Conservation (phyloP, 257 asterid species). For the Fraxinus excelsior region DNA sequence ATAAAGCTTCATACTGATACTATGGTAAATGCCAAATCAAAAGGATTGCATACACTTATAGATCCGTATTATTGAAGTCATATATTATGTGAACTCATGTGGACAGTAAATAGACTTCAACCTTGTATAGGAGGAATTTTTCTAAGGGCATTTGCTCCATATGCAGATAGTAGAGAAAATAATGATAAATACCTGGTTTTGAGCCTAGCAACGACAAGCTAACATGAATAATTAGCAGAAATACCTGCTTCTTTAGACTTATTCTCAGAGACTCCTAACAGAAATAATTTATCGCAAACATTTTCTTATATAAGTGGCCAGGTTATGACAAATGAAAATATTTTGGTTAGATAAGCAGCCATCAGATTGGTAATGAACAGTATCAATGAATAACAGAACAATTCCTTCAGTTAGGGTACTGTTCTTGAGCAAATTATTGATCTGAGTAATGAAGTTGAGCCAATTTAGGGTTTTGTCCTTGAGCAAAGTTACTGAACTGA, state of each 20-base stretch:
- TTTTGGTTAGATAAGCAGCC: too few relatives aligned
- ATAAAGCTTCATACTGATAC: background rate
- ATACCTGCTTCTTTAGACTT: slow-evolving; percentile 2
- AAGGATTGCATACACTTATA: background rate
- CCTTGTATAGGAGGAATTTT: background rate
- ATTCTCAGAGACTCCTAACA: slow-evolving; percentile 6
- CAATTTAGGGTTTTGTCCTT: too few relatives aligned
- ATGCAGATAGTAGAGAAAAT: background rate
- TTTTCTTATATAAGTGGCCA: background rate
- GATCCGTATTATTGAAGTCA: too few relatives aligned
- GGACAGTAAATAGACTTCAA: background rate
- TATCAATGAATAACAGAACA: too few relatives aligned
- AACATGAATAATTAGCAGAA: slow-evolving; percentile 17
- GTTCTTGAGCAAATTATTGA: background rate
- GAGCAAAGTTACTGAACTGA: background rate
- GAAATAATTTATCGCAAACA: background rate
- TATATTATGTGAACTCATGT: background rate
- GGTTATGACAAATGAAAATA: too few relatives aligned
- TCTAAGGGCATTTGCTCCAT: background rate
- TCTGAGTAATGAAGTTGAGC: too few relatives aligned
- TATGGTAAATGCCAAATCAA: too few relatives aligned
- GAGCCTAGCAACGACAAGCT: slow-evolving; percentile 8
- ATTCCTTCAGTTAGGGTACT: background rate
- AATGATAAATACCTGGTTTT: background rate
- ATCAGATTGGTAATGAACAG: too few relatives aligned